These are phyloP conservation scores for Puccinia coronata DNA, from an alignment of 1,284 basidiomycete genomes.

Conservation along the genomic window DNA sequence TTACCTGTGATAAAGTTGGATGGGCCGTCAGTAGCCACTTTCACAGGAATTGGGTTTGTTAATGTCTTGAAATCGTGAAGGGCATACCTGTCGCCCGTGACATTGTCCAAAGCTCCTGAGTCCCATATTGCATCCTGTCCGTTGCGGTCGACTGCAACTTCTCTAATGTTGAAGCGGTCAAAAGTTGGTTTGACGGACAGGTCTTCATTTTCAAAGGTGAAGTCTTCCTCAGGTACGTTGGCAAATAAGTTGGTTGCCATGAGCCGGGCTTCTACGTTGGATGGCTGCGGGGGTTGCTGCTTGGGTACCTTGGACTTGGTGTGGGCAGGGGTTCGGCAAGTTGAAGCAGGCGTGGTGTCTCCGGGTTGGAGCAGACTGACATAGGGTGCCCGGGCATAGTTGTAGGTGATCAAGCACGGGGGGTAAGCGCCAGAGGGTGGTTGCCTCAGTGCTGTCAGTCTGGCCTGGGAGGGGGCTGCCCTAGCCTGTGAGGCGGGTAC, in stretches of 20 bases:
- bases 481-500: too few species aligned
- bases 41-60: background rate
- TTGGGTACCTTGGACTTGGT: background rate
- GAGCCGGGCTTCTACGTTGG: background rate
- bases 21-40: constrained; percentile 9
- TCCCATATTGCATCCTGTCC: constrained; percentile 9
- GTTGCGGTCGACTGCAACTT: background rate
- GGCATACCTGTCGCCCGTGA: constrained; percentile 2
- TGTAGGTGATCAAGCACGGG: background rate
- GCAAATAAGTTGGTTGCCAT: background rate
- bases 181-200: background rate
- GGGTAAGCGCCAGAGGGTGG: too few species aligned
- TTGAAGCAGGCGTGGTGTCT: too few species aligned
- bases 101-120: background rate
- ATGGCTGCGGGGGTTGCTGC: too few species aligned
- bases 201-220: background rate
- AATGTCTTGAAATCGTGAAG: background rate
- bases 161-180: background rate
- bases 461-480: too few species aligned
- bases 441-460: too few species aligned
- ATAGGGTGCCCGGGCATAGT: background rate
- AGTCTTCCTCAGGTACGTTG: background rate
- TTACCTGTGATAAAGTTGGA: constrained; percentile 1
- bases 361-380: background rate
- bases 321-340: too few species aligned